Evolutionary conservation across 2,329 filamentous ascomycete species (phyloP).

Genomic region (Talaromyces sp.): DNA sequence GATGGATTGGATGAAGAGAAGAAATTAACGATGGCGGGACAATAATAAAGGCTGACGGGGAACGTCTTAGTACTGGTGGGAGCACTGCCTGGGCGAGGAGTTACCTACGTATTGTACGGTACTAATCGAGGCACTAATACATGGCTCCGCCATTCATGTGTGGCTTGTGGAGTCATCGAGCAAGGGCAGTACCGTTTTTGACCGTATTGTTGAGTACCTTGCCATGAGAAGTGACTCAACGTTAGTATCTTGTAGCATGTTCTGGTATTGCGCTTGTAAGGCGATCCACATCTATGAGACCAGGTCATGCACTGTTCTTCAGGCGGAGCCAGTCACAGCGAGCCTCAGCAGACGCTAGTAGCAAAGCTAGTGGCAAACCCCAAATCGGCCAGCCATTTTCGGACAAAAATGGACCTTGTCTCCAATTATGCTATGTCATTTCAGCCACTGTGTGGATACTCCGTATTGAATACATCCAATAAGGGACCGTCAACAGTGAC

Average conservation of each 20-base stretch:
- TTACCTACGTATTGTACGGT: conserved; percentile 8
- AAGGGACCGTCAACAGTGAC: not conserved
- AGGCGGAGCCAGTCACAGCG: not conserved
- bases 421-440: conserved; percentile 15
- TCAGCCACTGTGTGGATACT: conserved; percentile 6
- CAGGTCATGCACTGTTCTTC: conserved; percentile 2
- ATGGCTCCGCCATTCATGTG: conserved; percentile 6
- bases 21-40: conserved; percentile 17
- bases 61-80: conserved; percentile 12
- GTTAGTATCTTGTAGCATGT: not conserved
- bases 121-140: conserved; percentile 7
- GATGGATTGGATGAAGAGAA: conserved; percentile 25
- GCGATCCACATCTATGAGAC: not conserved
- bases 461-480: conserved; percentile 3
- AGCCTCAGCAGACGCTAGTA: not conserved
- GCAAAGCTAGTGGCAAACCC: conserved; percentile 14
- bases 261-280: conserved; percentile 8
- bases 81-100: conserved; percentile 6
- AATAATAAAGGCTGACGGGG: conserved; percentile 19
- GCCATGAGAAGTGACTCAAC: not conserved
- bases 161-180: not conserved
- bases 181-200: conserved; percentile 10
- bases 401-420: not conserved
- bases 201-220: conserved; percentile 13
- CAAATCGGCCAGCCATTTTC: not conserved